Base-by-base conservation (phyloP, 495 filamentous ascomycete genomes). In the Neurospora sp. region DNA sequence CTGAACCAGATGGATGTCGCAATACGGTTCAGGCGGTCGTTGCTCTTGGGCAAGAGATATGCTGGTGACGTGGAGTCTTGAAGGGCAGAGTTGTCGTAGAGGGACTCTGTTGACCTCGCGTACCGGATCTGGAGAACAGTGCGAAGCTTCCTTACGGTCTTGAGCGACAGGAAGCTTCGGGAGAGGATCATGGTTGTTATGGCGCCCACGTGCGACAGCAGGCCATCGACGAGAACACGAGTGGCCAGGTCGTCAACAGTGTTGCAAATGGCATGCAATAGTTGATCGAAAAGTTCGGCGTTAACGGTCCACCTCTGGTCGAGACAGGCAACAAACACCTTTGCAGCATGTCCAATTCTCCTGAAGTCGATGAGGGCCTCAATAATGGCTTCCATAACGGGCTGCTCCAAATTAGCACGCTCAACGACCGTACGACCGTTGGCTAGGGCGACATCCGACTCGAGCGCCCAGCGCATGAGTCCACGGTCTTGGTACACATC, bases 311-410 rank as follows among this genome's bases (percentile, higher is more conserved):
- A 77, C 11, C 77, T 71, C 38, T 79, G 73, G n/a, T 77, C 78
- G 11, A 86, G 70, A 39, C 77, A 81, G 11, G 76, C 77, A 38
- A 79, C 54, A 44, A 85, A 76, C 2, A 83, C 73, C 69, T 74
- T 79, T 44, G 79, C 76, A 9, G 83, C 84, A 40, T 81, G 75
- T 6, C 74, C 73, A 4, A 83, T 38, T 38, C 80, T 73, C 54
- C 75, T 73, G 46, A 83, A 83, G 70, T 85, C 77, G 3, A 85
- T 69, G 70, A 84, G 75, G 3, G 81, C 81, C 59, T 81, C 76
- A 10, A 85, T 73, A 6, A 86, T 77, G 20, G 78, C 79, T 54
- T 84, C 78, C 46, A 81, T 76, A 12, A 80, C 75, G 12, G 74
- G 69, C 31, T 76, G 72, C 16, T 72, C 72, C 10, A 83, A 44